Base-by-base conservation (phyloP, 371 early-diverging fungal genomes). In the Apophysomyces ossiformis region DNA sequence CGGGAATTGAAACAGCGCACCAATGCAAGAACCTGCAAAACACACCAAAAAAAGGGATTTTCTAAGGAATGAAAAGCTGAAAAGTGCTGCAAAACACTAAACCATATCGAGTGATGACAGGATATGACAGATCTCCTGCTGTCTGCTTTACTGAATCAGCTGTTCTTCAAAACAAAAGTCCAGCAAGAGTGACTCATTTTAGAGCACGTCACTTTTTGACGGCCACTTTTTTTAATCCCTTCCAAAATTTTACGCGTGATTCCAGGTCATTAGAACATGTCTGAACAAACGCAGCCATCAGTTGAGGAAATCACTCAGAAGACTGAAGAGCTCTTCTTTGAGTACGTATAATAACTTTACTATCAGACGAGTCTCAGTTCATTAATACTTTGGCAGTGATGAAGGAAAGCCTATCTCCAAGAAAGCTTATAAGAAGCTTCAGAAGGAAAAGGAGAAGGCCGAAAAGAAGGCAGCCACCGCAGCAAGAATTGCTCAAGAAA, bases 331-430 rank as follows among this genome's bases (percentile, higher is more conserved):
- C 79, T 87, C 57, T 66, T 83, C 60, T 82, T 88, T 54, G 89
- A 78, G 85, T 86, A 81, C 15, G 76, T 26, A 16, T 72, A 26
- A 21, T 8, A 59, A 54, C 46, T 32, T 32, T 9, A 57, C 15
- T 50, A 45, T 46, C 13, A 21, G 3, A 39, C 21, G 15, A 39
- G 12, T 11, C 18, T 18, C 13, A 36, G 37, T n/a, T 44, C 45
- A n/a, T 18, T 37, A 38, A 5, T 45, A 5, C 16, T 16, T 54
- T 38, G 37, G 12, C 66, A 88, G 92, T 66, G 94, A 92, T 62
- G 92, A 92, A 37, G 96, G 96, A 59, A 88, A 96, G 75, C 94
- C 96, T 26, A 82, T 96, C 37, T 93, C 96, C 58, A 93, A 97
- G 84, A 92, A 89, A 71, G 95, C 93, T 13, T 84, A 92, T 65